These are phyloP conservation scores for Melocanna baccifera DNA, from an alignment of 176 grass and related monocot species.

Conservation along the genomic window DNA sequence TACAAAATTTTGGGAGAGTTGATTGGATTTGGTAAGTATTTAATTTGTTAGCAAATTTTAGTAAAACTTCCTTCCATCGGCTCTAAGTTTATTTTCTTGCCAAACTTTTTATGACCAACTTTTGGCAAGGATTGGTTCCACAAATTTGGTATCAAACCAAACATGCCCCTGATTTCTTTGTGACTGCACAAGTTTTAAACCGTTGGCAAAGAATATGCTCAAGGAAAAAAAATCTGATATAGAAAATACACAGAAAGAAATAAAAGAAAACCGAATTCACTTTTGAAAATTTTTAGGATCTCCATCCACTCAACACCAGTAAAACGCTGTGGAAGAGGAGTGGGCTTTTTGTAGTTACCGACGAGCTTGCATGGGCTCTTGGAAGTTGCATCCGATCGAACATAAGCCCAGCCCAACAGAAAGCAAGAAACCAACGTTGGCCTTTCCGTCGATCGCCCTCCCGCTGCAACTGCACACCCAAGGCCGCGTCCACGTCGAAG, in stretches of 20 bases:
- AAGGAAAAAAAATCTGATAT: neutral
- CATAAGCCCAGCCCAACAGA: neutral
- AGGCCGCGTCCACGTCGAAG: too few relatives aligned
- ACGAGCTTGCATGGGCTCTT: neutral
- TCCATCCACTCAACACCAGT: too few relatives aligned
- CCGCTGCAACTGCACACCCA: too few relatives aligned
- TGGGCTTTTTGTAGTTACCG: too few relatives aligned
- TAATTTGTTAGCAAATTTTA: neutral
- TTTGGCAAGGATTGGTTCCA: neutral
- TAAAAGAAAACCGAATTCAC: too few relatives aligned
- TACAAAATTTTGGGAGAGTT: too few relatives aligned
- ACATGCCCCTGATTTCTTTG: neutral
- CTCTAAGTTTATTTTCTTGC: neutral
- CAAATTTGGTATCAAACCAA: neutral
- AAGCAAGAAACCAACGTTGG: neutral
- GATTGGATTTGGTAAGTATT: too few relatives aligned
- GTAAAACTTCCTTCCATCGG: neutral
- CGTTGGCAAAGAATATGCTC: neutral
- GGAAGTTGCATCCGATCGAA: too few relatives aligned
- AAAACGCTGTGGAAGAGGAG: neutral
- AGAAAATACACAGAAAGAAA: neutral
- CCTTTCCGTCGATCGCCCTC: too few relatives aligned
- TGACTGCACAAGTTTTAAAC: neutral
- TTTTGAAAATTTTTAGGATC: too few relatives aligned
- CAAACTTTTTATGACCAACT: neutral